A percentile compares a stretch with the other conserved stretches of the same genome.
These are phyloP conservation scores for Thalassiosira ordinaria DNA, from an alignment of 352 stramenopile species.

Conservation along the genomic window DNA sequence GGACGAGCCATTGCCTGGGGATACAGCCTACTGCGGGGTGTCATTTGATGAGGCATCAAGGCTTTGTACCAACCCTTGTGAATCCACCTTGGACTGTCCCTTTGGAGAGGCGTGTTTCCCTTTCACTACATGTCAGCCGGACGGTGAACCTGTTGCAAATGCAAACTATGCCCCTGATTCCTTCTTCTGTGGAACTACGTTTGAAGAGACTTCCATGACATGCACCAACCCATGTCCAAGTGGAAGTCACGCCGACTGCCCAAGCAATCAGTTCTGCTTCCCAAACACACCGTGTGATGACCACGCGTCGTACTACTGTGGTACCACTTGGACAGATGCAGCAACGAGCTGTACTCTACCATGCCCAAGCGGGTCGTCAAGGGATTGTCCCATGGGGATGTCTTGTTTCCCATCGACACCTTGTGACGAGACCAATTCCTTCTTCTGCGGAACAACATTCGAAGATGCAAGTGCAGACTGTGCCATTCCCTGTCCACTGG, in stretches of 20 bases:
- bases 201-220: conserved; percentile 23
- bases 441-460: conserved; percentile 49
- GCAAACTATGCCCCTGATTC: conserved; percentile 35
- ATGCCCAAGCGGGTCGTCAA: conserved; percentile 34
- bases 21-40: conserved; percentile 50
- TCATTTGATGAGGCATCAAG: conserved; percentile 27
- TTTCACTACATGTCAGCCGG: conserved; percentile 27
- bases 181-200: conserved; percentile 41
- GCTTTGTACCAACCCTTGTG: conserved; percentile 30
- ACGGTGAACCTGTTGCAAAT: too few relatives aligned
- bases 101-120: conserved; percentile 14
- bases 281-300: conserved; percentile 48
- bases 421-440: conserved; percentile 51
- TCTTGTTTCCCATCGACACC: conserved; percentile 57
- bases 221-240: conserved; percentile 32
- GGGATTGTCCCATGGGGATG: conserved; percentile 35
- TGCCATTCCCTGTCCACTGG: conserved; percentile 17
- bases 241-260: conserved; percentile 44
- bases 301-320: conserved; percentile 49
- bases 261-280: conserved; percentile 32
- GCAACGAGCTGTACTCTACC: conserved; percentile 45
- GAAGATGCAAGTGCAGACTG: conserved; percentile 31
- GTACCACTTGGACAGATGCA: conserved; percentile 51
- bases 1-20: too few relatives aligned
- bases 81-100: conserved; percentile 31